Base-by-base conservation (phyloP, 805 yeast genomes). In the Komagataella pastoris region DNA sequence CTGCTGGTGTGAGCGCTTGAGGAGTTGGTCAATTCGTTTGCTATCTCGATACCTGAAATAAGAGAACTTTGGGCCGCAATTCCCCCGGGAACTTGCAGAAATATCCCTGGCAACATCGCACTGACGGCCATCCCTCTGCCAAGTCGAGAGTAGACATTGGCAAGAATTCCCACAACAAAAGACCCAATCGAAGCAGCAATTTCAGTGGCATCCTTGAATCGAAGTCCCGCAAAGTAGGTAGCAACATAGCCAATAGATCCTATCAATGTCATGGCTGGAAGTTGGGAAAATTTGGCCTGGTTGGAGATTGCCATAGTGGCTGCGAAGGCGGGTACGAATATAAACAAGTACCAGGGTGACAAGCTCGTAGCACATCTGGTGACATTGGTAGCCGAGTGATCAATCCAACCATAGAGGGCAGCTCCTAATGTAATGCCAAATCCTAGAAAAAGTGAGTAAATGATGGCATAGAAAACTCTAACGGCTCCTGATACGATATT, bases 391-490 rank as follows among this genome's bases (percentile, higher is more conserved):
- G 95, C 95, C 55, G 73, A 65, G n/a, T 70, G 63, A 59, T 90
- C 96, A 52, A 88, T 85, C 97, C 97, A 91, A 3, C 98, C 98
- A 62, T 87, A 90, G 46, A 91, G 70, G 0, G 95, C 95, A 4
- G 96, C 87, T 1, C 98, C 98, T 53, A 90, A 68, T 0, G 97
- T 89, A 56, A 91, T 87, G 47, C 98, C 98, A 68, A 91, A 91
- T 7, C 96, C 93, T 50, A 90, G 72, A 67, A 90, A 88, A 56
- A 90, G 66, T 3, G 97, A 89, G 63, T 91, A 90, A 48, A 90
- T 88, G 58, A 90, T 83, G 10, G 98, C 97, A 65, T 91, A 90
- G 64, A 90, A 89, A 97, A 90, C 90, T 63, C 98, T 73, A 50
- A 90, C 97, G 1, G 96, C 76, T 0, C 98, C 98, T 0, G 97